Conservation (phyloP, 768 basidiomycete genomes). For the Pleurotus ostreatus region DNA sequence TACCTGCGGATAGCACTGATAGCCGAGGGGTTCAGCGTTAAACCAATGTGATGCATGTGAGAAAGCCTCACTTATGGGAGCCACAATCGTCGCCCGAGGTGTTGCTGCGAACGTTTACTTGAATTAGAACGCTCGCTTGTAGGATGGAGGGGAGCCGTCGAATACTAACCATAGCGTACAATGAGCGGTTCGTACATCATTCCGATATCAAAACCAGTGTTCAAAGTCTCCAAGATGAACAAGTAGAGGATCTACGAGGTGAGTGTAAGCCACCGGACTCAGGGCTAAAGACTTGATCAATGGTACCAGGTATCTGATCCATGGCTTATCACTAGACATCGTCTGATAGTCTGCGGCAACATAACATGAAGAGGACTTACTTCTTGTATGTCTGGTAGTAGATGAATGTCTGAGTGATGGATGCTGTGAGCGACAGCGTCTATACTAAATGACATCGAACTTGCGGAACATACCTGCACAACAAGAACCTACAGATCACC, state of each 20-base stretch:
- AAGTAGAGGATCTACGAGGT: conserved; percentile 13
- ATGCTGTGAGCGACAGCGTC: too few relatives aligned
- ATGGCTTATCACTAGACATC: background rate
- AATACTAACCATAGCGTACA: conserved; percentile 9
- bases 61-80: background rate
- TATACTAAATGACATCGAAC: too few relatives aligned
- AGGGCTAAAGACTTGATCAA: background rate
- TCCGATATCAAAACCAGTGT: conserved; percentile 13
- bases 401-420: too few relatives aligned
- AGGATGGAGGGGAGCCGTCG: too few relatives aligned
- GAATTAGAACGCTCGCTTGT: too few relatives aligned
- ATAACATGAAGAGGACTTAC: too few relatives aligned
- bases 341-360: background rate
- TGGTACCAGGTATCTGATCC: background rate
- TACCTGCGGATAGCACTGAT: conserved; percentile 3
- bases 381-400: too few relatives aligned
- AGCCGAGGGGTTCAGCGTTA: background rate
- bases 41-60: background rate
- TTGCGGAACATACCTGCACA: too few relatives aligned
- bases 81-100: background rate
- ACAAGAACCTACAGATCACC: too few relatives aligned
- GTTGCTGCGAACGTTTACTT: background rate
- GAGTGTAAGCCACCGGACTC: background rate
- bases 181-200: conserved; percentile 18
- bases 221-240: conserved; percentile 15